Percentiles rank a stretch among this genome's conserved stretches.
These are phyloP conservation scores for Corallochytrium limacisporum DNA, from an alignment of 78 protist genomes.

Conservation along the genomic window DNA sequence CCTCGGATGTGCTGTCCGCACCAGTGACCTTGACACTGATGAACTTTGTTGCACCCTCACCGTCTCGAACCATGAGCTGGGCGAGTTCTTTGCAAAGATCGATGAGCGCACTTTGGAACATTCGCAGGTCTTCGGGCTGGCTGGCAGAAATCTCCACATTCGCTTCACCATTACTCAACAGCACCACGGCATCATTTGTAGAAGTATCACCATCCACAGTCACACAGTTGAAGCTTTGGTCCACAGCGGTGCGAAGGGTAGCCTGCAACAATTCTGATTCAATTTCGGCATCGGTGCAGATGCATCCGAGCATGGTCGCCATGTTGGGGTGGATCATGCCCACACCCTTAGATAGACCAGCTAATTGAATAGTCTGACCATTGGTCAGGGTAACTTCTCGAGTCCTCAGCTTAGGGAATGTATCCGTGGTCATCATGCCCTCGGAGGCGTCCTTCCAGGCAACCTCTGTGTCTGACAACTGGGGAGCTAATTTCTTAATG, in stretches of 20 bases:
- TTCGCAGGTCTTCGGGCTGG: too few species aligned
- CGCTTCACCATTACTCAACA: slow-evolving; percentile 28
- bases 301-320: slow-evolving; percentile 26
- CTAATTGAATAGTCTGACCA: not conserved
- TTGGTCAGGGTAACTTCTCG: not conserved
- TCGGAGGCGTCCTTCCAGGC: slow-evolving; percentile 20
- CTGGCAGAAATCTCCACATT: not conserved
- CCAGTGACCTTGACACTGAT: slow-evolving; percentile 5
- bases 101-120: too few species aligned
- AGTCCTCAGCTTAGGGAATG: not conserved
- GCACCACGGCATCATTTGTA: slow-evolving; percentile 39
- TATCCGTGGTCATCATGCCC: slow-evolving; percentile 59
- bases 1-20: slow-evolving; percentile 13
- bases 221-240: slow-evolving; percentile 44
- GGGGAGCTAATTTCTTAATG: not conserved
- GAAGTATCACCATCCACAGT: slow-evolving; percentile 50
- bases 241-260: slow-evolving; percentile 22
- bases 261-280: not conserved
- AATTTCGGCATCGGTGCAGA: slow-evolving; percentile 38
- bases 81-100: too few species aligned
- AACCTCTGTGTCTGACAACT: not conserved
- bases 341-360: slow-evolving; percentile 58
- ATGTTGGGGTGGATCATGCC: slow-evolving; percentile 64
- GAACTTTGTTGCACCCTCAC: slow-evolving; percentile 53
- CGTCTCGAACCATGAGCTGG: slow-evolving; percentile 40